A percentile compares a stretch with the other conserved stretches of the same genome.
Evolutionary conservation across 2,329 filamentous ascomycete species (phyloP).

Genomic region (Aspergillus versicolor): DNA sequence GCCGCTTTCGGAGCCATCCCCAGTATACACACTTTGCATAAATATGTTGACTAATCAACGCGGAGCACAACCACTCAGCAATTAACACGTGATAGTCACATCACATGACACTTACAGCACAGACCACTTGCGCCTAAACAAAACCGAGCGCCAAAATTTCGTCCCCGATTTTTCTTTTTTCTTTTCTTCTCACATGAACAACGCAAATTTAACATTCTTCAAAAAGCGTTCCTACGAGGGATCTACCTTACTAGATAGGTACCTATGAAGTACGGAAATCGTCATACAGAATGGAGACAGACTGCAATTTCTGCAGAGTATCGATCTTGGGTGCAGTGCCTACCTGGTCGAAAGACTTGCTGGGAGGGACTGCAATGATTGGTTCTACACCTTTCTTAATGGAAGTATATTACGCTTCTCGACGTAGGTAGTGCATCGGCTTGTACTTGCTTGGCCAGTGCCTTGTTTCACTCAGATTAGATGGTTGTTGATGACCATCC

Average conservation of each 20-base stretch:
- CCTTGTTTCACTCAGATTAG: background rate
- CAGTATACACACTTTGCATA: background rate
- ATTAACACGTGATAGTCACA: background rate
- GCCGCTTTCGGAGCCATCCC: conserved; percentile 17
- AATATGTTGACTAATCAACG: background rate
- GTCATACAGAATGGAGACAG: conserved; percentile 57
- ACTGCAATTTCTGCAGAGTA: conserved; percentile 36
- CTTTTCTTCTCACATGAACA: conserved; percentile 52
- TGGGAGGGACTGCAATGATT: conserved; percentile 62
- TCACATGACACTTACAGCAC: conserved; percentile 12
- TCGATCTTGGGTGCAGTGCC: conserved; percentile 61
- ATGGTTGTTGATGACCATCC: background rate
- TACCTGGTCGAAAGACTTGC: conserved; percentile 39
- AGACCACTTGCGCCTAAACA: conserved; percentile 13
- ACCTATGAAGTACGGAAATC: conserved; percentile 59
- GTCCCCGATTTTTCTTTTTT: conserved; percentile 28
- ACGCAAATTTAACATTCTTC: conserved; percentile 57
- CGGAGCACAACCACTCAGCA: background rate
- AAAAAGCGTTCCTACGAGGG: conserved; percentile 59
- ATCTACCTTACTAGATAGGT: conserved; percentile 4
- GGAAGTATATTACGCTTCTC: background rate
- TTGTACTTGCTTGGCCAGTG: background rate
- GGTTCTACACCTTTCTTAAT: conserved; percentile 47
- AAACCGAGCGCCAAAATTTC: conserved; percentile 2
- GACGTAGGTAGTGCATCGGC: background rate